These are phyloP conservation scores for Rhodofomes roseus DNA, from an alignment of 1,284 basidiomycete genomes.

Conservation along the genomic window DNA sequence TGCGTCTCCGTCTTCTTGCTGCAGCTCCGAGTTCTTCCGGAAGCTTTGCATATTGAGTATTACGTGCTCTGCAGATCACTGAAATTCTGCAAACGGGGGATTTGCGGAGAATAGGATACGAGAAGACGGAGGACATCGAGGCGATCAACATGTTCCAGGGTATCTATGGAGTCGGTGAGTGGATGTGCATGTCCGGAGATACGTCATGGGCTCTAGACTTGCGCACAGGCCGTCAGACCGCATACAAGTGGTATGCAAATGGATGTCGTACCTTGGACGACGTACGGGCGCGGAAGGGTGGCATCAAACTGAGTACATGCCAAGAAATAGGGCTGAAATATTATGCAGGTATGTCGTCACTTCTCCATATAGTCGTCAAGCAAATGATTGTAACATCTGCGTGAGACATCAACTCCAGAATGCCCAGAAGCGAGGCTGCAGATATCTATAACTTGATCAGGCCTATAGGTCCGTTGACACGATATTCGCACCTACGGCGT, in stretches of 20 bases:
- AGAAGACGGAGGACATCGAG: slow-evolving; percentile 56
- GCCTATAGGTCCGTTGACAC: slow-evolving; percentile 48
- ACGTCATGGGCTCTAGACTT: background rate
- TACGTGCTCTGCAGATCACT: slow-evolving; percentile 51
- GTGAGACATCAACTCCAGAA: slow-evolving; percentile 69
- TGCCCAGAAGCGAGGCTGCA: slow-evolving; percentile 78
- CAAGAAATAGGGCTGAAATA: slow-evolving; percentile 77
- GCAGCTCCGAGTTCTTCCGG: background rate
- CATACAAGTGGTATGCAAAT: slow-evolving; percentile 68
- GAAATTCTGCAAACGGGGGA: slow-evolving; percentile 74
- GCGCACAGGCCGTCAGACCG: slow-evolving; percentile 51
- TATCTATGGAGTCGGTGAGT: slow-evolving; percentile 82
- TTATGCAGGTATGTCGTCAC: slow-evolving; percentile 74
- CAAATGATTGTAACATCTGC: background rate
- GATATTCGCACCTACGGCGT: background rate
- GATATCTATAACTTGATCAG: slow-evolving; percentile 72
- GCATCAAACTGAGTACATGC: slow-evolving; percentile 55
- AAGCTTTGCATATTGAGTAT: background rate
- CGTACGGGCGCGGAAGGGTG: slow-evolving; percentile 52
- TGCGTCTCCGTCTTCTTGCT: slow-evolving; percentile 23
- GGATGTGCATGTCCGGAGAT: background rate
- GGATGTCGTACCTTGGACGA: slow-evolving; percentile 82
- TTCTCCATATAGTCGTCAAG: background rate
- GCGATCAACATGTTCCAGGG: slow-evolving; percentile 61
- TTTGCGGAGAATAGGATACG: slow-evolving; percentile 56